phyloP scores from a whole-genome alignment of 2,329 filamentous ascomycete species.

The Ampelomyces quisqualis region DNA sequence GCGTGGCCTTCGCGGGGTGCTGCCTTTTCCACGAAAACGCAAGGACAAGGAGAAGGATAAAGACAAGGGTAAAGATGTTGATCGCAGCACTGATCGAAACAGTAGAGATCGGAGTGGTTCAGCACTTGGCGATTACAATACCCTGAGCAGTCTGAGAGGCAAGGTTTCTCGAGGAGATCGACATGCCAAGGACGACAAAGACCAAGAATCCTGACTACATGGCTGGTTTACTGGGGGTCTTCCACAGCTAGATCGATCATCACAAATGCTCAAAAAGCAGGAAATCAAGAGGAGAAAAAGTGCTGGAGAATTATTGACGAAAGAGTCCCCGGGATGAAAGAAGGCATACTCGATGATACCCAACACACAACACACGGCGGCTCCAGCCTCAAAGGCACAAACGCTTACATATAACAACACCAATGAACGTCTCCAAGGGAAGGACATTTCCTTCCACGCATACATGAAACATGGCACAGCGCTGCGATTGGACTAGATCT shows the following conservation, averaged over 20 bases:
- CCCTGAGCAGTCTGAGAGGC: conserved; percentile 12
- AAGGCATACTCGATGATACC: too few relatives aligned
- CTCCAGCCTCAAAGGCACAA: too few relatives aligned
- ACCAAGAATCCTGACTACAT: conserved; percentile 41
- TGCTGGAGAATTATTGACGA: conserved; percentile 30
- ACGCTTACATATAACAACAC: too few relatives aligned
- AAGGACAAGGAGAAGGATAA: conserved; percentile 29
- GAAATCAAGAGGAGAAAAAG: conserved; percentile 36
- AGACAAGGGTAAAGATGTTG: conserved; percentile 20
- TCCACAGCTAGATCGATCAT: conserved; percentile 8
- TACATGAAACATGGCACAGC: too few relatives aligned
- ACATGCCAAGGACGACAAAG: conserved; percentile 8
- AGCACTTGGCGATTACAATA: conserved; percentile 24
- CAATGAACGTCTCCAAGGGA: too few relatives aligned
- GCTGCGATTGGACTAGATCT: too few relatives aligned
- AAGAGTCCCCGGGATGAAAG: conserved; percentile 2
- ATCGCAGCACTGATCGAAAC: conserved; percentile 18
- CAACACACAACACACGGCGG: too few relatives aligned
- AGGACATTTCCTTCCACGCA: too few relatives aligned
- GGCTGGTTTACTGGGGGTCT: conserved; percentile 36
- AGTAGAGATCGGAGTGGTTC: conserved; percentile 14
- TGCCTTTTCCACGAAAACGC: conserved; percentile 41
- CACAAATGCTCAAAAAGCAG: conserved; percentile 11
- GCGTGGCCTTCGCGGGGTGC: conserved; percentile 43
- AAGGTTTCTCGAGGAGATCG: conserved; percentile 6